Conservation (phyloP, 129 eudicot species). For the Apium graveolens region DNA sequence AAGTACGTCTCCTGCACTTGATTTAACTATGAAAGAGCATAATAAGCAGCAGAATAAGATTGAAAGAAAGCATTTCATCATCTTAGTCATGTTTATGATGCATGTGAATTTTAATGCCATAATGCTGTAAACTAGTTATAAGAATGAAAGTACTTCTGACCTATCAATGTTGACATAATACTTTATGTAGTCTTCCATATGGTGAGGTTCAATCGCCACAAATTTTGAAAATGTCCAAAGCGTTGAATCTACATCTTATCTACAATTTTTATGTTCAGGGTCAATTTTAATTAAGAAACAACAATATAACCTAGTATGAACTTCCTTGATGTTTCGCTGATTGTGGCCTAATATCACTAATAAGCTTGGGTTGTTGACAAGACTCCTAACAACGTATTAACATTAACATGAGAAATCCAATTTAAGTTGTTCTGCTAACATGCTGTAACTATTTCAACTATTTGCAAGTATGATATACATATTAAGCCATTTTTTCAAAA, state of each 20-base stretch:
- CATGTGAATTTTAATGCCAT: neutral
- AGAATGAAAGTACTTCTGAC: neutral
- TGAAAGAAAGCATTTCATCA: neutral
- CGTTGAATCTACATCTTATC: neutral
- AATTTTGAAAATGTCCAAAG: neutral
- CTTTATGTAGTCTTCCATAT: neutral
- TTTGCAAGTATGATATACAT: too few relatives aligned
- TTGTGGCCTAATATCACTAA: too few relatives aligned
- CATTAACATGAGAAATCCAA: neutral
- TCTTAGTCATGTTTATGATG: neutral
- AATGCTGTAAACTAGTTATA: neutral
- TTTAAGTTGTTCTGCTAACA: too few relatives aligned
- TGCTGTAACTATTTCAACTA: too few relatives aligned
- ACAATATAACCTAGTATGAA: neutral
- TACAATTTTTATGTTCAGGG: neutral
- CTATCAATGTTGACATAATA: neutral
- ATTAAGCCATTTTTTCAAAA: too few relatives aligned
- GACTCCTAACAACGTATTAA: neutral
- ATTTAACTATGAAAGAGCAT: neutral
- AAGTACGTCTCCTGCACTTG: conserved; percentile 6
- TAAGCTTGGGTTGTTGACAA: neutral
- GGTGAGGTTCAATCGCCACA: neutral
- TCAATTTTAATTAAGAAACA: neutral
- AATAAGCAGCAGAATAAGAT: neutral
- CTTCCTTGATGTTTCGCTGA: neutral